phyloP scores from a whole-genome alignment of 768 basidiomycete genomes.

The Tricholoma hemisulphureum region DNA sequence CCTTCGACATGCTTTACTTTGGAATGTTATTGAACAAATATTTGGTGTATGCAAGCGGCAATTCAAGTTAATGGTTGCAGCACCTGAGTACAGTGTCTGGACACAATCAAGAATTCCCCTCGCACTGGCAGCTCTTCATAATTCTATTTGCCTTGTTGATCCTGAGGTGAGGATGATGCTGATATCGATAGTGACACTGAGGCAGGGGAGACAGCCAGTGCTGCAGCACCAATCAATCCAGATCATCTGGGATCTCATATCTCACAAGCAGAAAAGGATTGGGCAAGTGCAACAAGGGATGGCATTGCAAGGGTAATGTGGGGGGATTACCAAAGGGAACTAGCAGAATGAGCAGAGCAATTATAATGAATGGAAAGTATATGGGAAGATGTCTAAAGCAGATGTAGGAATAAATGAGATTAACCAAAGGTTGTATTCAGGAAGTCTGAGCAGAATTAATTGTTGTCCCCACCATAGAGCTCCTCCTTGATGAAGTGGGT shows the following conservation, averaged over 20 bases:
- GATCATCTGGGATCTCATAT: slow-evolving; percentile 10
- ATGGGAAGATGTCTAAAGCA: too few species aligned
- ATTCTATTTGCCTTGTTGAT: slow-evolving; percentile 28
- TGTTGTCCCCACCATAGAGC: not conserved
- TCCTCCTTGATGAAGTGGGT: slow-evolving; percentile 12
- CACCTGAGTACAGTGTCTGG: slow-evolving; percentile 10
- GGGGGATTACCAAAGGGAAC: slow-evolving; percentile 14
- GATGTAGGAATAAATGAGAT: not conserved
- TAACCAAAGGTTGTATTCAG: slow-evolving; percentile 12
- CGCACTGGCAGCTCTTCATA: slow-evolving; percentile 27
- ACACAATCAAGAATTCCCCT: slow-evolving; percentile 22
- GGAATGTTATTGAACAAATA: slow-evolving; percentile 38
- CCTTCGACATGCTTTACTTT: slow-evolving; percentile 36
- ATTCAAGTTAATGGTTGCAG: slow-evolving; percentile 18
- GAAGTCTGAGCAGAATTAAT: not conserved
- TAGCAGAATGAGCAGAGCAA: not conserved
- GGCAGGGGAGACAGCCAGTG: not conserved
- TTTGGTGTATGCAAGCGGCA: slow-evolving; percentile 24
- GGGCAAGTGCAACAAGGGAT: slow-evolving; percentile 12
- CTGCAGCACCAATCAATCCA: slow-evolving; percentile 4
- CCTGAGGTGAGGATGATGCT: slow-evolving; percentile 8
- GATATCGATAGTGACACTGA: slow-evolving; percentile 6
- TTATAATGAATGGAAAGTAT: not conserved
- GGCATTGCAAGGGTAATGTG: too few species aligned
- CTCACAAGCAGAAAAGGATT: slow-evolving; percentile 15